These are phyloP conservation scores for Taiozyma sp. DNA, from an alignment of 1,139 yeast genomes.

Conservation along the genomic window DNA sequence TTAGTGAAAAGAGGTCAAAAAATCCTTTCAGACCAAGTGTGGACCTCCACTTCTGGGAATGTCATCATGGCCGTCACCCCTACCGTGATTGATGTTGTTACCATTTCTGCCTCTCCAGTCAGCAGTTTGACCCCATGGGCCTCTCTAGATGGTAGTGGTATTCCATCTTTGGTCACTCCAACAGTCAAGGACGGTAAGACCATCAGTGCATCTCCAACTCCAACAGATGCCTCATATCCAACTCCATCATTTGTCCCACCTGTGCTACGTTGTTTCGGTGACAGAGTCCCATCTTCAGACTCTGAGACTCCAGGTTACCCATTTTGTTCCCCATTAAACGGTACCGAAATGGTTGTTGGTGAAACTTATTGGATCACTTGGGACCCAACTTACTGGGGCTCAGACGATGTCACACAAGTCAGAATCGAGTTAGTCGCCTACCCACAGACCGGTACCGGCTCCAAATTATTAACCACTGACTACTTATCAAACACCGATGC, in stretches of 20 bases:
- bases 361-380: slow-evolving; percentile 41
- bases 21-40: slow-evolving; percentile 27
- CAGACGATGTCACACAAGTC: slow-evolving; percentile 29
- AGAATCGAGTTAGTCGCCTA: slow-evolving; percentile 26
- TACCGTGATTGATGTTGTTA: slow-evolving; percentile 35
- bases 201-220: slow-evolving; percentile 32
- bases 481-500: slow-evolving; percentile 33
- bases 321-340: slow-evolving; percentile 34
- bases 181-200: slow-evolving; percentile 29
- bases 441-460: slow-evolving; percentile 29
- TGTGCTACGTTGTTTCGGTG: slow-evolving; percentile 35
- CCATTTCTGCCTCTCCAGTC: slow-evolving; percentile 35
- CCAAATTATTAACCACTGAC: slow-evolving; percentile 28
- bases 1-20: slow-evolving; percentile 26
- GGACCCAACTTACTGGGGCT: slow-evolving; percentile 39
- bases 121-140: slow-evolving; percentile 31
- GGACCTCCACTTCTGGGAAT: slow-evolving; percentile 33
- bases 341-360: slow-evolving; percentile 37
- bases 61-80: slow-evolving; percentile 30
- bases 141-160: slow-evolving; percentile 34
- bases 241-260: slow-evolving; percentile 33
- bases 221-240: slow-evolving; percentile 28
- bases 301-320: slow-evolving; percentile 29
- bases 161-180: slow-evolving; percentile 34
- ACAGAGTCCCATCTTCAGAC: slow-evolving; percentile 27